Evolutionary conservation across 2,329 filamentous ascomycete species (phyloP).

Genomic region (Xylaria hypoxylon): DNA sequence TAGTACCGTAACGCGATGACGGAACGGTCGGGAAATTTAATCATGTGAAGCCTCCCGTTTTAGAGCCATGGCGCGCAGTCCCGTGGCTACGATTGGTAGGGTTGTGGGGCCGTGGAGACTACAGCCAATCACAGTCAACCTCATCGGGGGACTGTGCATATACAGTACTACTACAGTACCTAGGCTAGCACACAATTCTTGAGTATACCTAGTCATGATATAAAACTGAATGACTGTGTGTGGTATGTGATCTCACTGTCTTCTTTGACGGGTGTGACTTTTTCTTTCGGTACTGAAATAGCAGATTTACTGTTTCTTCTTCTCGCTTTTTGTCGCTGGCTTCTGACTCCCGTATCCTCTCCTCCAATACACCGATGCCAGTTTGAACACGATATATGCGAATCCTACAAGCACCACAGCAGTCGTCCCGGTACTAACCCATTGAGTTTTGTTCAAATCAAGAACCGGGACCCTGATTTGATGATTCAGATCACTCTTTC

Average conservation of each 20-base stretch:
- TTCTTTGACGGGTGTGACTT: neutral
- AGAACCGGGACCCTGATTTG: conserved; percentile 74
- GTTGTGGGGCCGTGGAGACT: conserved; percentile 9
- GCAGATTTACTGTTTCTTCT: conserved; percentile 47
- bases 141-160: conserved; percentile 5
- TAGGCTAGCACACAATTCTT: neutral
- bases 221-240: neutral
- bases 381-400: conserved; percentile 74
- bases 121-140: conserved; percentile 32
- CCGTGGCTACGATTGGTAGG: conserved; percentile 18
- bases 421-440: conserved; percentile 67
- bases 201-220: neutral
- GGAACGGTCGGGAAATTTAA: conserved; percentile 17
- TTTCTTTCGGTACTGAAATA: neutral
- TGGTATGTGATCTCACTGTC: neutral
- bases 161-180: neutral
- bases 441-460: conserved; percentile 61
- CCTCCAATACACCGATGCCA: conserved; percentile 56
- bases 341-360: conserved; percentile 50
- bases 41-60: conserved; percentile 12
- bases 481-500: conserved; percentile 60
- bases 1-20: conserved; percentile 19
- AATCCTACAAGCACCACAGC: conserved; percentile 72
- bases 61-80: conserved; percentile 26
- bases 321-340: conserved; percentile 39